Percentiles rank a stretch among this genome's conserved stretches.
phyloP scores from a whole-genome alignment of 371 early-diverging fungal species.

The Caulochytrium protostelioides region DNA sequence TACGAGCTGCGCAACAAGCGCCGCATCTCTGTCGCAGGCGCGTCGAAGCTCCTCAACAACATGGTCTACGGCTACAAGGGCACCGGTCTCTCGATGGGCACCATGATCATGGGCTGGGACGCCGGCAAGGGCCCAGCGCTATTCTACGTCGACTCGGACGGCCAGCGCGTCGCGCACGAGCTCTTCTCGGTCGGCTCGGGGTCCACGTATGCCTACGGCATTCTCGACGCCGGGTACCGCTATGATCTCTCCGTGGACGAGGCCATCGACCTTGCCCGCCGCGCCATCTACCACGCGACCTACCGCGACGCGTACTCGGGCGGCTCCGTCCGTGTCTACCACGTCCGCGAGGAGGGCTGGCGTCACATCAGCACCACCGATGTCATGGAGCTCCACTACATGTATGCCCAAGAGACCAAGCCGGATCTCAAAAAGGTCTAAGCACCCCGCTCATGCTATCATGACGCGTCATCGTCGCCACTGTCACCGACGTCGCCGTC shows the following conservation, averaged over 20 bases:
- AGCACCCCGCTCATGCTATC: too few relatives aligned
- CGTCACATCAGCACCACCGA: slow-evolving; percentile 63
- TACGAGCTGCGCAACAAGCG: slow-evolving; percentile 96
- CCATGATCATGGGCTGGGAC: slow-evolving; percentile 99
- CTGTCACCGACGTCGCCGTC: too few relatives aligned
- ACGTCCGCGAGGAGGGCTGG: slow-evolving; percentile 84
- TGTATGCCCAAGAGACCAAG: too few relatives aligned
- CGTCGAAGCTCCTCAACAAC: slow-evolving; percentile 87
- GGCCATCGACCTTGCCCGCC: slow-evolving; percentile 84
- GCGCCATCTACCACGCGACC: slow-evolving; percentile 97
- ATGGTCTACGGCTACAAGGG: slow-evolving; percentile 96
- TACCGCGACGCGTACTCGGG: slow-evolving; percentile 98
- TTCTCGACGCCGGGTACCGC: slow-evolving; percentile 80
- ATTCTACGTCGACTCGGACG: slow-evolving; percentile 97
- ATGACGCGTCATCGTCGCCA: too few relatives aligned
- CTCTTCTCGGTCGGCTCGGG: slow-evolving; percentile 96
- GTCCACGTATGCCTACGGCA: slow-evolving; percentile 89
- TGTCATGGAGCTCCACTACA: slow-evolving; percentile 63
- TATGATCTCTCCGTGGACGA: slow-evolving; percentile 76
- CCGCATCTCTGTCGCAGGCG: slow-evolving; percentile 96
- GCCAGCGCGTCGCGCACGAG: slow-evolving; percentile 74
- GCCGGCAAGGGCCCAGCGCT: slow-evolving; percentile 79
- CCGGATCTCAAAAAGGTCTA: too few relatives aligned
- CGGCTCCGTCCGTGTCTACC: slow-evolving; percentile 89
- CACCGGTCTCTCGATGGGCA: slow-evolving; percentile 98